Evolutionary conservation across 2,329 filamentous ascomycete genomes (phyloP).

Genomic region (Claviceps paspali): DNA sequence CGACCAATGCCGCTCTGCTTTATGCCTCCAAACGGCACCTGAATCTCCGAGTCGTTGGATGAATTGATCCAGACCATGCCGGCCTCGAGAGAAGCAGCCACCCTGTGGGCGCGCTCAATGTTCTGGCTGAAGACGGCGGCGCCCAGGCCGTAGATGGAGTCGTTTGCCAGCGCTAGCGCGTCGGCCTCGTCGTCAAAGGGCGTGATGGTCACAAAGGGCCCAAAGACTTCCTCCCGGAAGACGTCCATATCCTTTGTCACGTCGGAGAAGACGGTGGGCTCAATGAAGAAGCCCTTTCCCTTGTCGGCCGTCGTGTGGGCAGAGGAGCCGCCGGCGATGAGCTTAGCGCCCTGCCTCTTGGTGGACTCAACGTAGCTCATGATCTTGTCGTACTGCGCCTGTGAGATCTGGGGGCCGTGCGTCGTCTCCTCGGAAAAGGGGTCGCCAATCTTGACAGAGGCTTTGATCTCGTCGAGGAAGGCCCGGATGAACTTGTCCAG

Average conservation of each 20-base stretch:
- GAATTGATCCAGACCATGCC: conserved; percentile 42
- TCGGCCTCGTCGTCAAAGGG: conserved; percentile 28
- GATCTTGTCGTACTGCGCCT: conserved; percentile 54
- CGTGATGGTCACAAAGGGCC: conserved; percentile 27
- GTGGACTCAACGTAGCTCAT: conserved; percentile 55
- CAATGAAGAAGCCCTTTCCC: conserved; percentile 30
- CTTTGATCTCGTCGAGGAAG: conserved; percentile 44
- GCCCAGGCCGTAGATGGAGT: conserved; percentile 46
- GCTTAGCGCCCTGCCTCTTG: conserved; percentile 53
- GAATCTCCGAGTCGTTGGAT: conserved; percentile 27
- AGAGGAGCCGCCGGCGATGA: conserved; percentile 46
- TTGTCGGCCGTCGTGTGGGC: conserved; percentile 16
- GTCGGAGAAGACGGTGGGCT: conserved; percentile 29
- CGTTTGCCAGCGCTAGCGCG: conserved; percentile 26
- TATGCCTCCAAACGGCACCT: conserved; percentile 30
- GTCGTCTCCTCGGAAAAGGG: conserved; percentile 55
- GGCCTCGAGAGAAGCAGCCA: conserved; percentile 41
- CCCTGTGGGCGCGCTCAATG: conserved; percentile 31
- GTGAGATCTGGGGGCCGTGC: conserved; percentile 62
- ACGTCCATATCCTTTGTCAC: conserved; percentile 27
- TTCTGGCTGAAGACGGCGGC: conserved; percentile 47
- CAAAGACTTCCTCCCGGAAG: conserved; percentile 32
- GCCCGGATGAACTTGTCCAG: conserved; percentile 47
- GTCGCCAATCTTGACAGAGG: conserved; percentile 50
- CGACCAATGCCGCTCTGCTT: conserved; percentile 34